Conservation (phyloP, 2,329 filamentous ascomycete genomes). For the Cladosporium velox region DNA sequence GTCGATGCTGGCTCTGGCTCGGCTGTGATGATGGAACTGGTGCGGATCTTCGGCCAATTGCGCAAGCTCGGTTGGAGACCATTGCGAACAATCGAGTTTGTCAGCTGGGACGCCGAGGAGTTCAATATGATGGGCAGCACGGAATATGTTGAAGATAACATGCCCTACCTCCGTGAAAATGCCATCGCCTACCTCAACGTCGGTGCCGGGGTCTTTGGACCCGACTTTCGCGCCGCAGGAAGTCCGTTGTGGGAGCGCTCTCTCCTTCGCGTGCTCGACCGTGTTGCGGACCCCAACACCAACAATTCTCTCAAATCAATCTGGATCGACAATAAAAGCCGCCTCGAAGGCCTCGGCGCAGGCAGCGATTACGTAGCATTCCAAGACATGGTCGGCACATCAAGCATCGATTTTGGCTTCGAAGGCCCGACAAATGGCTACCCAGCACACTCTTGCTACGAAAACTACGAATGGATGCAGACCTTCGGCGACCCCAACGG, state of each 20-base stretch:
- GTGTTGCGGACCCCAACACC: slow-evolving; percentile 69
- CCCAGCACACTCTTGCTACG: slow-evolving; percentile 82
- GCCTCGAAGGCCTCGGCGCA: slow-evolving; percentile 69
- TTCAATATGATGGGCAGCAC: slow-evolving; percentile 95
- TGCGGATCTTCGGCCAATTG: slow-evolving; percentile 80
- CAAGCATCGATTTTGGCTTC: slow-evolving; percentile 84
- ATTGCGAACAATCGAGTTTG: slow-evolving; percentile 91
- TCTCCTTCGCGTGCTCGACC: slow-evolving; percentile 71
- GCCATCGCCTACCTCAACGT: slow-evolving; percentile 91
- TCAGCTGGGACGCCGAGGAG: slow-evolving; percentile 91
- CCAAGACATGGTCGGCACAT: slow-evolving; percentile 85
- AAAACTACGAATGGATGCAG: slow-evolving; percentile 85
- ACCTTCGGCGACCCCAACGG: slow-evolving; percentile 69
- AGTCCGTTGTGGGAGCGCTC: slow-evolving; percentile 77
- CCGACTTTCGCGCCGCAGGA: slow-evolving; percentile 73
- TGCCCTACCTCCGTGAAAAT: slow-evolving; percentile 70
- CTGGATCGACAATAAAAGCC: slow-evolving; percentile 67
- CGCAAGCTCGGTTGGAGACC: slow-evolving; percentile 80
- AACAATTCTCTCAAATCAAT: slow-evolving; percentile 68
- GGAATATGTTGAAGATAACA: slow-evolving; percentile 86
- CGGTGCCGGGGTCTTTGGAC: slow-evolving; percentile 76
- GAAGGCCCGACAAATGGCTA: slow-evolving; percentile 58
- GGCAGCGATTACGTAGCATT: slow-evolving; percentile 87
- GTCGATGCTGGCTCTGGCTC: slow-evolving; percentile 85
- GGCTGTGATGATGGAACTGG: slow-evolving; percentile 86